Conservation (phyloP, 2,329 filamentous ascomycete genomes). For the Pestalotiopsis sp. region DNA sequence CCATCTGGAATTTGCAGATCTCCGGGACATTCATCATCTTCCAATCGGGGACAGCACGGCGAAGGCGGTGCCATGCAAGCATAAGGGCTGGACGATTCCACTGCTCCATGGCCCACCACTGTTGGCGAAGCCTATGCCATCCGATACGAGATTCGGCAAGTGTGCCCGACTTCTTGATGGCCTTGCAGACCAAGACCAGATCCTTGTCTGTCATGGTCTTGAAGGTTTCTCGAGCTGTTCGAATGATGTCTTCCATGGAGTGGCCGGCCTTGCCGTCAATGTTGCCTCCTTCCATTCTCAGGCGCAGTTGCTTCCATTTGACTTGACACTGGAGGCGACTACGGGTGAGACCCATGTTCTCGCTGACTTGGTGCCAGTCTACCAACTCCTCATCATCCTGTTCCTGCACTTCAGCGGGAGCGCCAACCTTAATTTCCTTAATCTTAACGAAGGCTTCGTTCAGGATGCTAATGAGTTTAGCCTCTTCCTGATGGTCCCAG, state of each 20-base stretch:
- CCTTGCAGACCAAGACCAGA: slow-evolving; percentile 27
- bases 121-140: slow-evolving; percentile 26
- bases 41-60: slow-evolving; percentile 23
- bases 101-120: slow-evolving; percentile 10
- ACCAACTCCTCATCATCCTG: slow-evolving; percentile 55
- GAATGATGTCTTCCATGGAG: slow-evolving; percentile 26
- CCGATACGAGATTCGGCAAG: slow-evolving; percentile 31
- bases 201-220: slow-evolving; percentile 25
- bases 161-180: slow-evolving; percentile 23
- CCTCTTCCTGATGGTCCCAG: slow-evolving; percentile 67
- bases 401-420: slow-evolving; percentile 32
- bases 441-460: slow-evolving; percentile 53
- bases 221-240: slow-evolving; percentile 29
- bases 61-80: slow-evolving; percentile 32
- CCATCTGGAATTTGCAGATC: slow-evolving; percentile 21
- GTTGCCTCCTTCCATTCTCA: slow-evolving; percentile 21
- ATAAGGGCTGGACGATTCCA: slow-evolving; percentile 29
- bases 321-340: slow-evolving; percentile 68
- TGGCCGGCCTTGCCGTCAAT: slow-evolving; percentile 24
- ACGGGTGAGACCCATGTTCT: slow-evolving; percentile 62
- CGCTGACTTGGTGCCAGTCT: slow-evolving; percentile 67
- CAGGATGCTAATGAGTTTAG: slow-evolving; percentile 53
- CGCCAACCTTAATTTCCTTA: slow-evolving; percentile 37
- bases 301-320: slow-evolving; percentile 62
- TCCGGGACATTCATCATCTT: slow-evolving; percentile 25